A percentile compares a stretch with the other conserved stretches of the same genome.
These are phyloP conservation scores for Exophiala sp. DNA, from an alignment of 2,329 filamentous ascomycete species.

Conservation along the genomic window DNA sequence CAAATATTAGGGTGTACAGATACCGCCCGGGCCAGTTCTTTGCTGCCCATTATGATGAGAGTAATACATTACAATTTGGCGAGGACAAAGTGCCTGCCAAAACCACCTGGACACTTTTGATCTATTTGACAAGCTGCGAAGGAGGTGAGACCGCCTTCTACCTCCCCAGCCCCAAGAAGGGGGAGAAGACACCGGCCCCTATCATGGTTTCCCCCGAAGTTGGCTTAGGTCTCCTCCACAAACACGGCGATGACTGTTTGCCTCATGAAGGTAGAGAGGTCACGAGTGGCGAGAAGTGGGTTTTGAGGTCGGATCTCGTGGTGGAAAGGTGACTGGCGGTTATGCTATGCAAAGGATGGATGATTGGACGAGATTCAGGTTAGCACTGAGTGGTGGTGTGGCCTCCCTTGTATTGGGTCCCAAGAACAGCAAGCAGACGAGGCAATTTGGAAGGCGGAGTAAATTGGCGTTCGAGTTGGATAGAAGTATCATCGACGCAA, in stretches of 20 bases:
- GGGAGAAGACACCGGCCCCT: conserved; percentile 43
- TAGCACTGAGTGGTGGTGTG: too few species aligned
- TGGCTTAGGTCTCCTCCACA: conserved; percentile 81
- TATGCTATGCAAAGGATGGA: neutral
- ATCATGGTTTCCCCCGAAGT: conserved; percentile 69
- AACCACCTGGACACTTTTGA: conserved; percentile 86
- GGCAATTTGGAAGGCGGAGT: too few species aligned
- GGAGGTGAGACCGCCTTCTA: conserved; percentile 94
- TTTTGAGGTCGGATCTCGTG: conserved; percentile 72
- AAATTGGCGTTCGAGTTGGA: neutral
- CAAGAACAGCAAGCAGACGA: too few species aligned
- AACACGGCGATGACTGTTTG: conserved; percentile 83
- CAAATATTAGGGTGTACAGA: conserved; percentile 83
- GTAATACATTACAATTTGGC: conserved; percentile 62
- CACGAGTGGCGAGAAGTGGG: conserved; percentile 78
- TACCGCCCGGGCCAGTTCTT: conserved; percentile 86
- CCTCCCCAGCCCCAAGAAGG: conserved; percentile 53
- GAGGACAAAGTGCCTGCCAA: conserved; percentile 48
- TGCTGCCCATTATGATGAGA: conserved; percentile 89
- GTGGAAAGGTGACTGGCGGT: conserved; percentile 32
- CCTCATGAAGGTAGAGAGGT: conserved; percentile 83
- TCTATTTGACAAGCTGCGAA: conserved; percentile 78
- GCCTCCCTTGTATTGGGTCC: too few species aligned
- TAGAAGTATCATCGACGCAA: conserved; percentile 40
- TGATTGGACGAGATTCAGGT: too few species aligned